Conservation (phyloP, 345 rosid species). For the Populus pruinosa region DNA sequence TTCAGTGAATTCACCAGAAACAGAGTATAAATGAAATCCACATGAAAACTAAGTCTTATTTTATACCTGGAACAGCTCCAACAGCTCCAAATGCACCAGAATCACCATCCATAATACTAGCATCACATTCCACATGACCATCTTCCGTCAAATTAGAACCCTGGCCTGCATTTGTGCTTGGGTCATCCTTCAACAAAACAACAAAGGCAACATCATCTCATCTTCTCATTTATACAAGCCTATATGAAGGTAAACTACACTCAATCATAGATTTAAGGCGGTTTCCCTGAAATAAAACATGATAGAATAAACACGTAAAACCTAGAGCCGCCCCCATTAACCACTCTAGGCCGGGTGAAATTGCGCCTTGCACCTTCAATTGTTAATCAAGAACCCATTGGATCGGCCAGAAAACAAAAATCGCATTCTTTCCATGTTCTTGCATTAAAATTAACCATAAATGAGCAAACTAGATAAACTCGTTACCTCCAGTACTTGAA, state of each 20-base stretch:
- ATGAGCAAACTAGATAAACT: neutral
- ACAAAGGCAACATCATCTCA: neutral
- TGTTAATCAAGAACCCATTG: neutral
- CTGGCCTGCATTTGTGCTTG: slow-evolving; percentile 85
- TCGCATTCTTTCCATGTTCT: too few relatives aligned
- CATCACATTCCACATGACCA: slow-evolving; percentile 90
- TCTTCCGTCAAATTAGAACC: slow-evolving; percentile 96
- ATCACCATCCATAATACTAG: slow-evolving; percentile 85
- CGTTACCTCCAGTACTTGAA: slow-evolving; percentile 82
- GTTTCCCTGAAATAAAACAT: neutral
- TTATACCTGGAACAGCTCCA: slow-evolving; percentile 87
- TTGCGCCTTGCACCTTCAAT: neutral
- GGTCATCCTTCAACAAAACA: slow-evolving; percentile 59
- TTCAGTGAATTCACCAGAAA: slow-evolving; percentile 20
- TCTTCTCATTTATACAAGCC: neutral
- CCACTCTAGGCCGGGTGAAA: slow-evolving; percentile 8
- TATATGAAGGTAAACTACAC: neutral
- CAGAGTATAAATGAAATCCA: neutral
- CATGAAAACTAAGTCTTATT: neutral
- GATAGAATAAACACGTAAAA: neutral
- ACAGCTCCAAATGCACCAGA: slow-evolving; percentile 93
- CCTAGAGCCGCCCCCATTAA: neutral
- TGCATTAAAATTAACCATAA: neutral
- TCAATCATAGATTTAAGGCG: neutral
- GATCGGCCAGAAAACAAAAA: neutral